A percentile compares a stretch with the other conserved stretches of the same genome.
phyloP scores from a whole-genome alignment of 768 basidiomycete genomes.

The Flagelloscypha sp. region DNA sequence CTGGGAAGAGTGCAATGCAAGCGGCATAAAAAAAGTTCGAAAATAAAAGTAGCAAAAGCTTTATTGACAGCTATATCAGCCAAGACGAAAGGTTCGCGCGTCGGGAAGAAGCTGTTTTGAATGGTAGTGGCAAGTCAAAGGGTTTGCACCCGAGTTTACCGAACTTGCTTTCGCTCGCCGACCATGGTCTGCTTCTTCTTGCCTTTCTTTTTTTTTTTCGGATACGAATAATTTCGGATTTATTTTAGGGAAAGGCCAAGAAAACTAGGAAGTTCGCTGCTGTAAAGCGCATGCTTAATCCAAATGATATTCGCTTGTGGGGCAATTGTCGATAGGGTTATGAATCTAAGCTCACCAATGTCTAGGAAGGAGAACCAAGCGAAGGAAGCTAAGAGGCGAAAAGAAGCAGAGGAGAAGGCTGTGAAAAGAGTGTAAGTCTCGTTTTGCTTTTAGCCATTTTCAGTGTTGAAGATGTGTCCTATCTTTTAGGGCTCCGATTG shows the following conservation, averaged over 20 bases:
- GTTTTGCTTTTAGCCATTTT: background rate
- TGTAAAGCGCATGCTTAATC: constrained; percentile 90
- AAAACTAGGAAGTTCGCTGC: constrained; percentile 93
- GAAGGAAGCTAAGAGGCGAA: constrained; percentile 81
- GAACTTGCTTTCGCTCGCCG: too few species aligned
- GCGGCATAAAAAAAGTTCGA: too few species aligned
- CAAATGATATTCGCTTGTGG: constrained; percentile 87
- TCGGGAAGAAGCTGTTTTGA: too few species aligned
- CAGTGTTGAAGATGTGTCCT: constrained; percentile 5
- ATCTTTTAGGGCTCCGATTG: constrained; percentile 58
- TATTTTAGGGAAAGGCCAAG: constrained; percentile 71
- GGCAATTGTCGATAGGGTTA: constrained; percentile 18
- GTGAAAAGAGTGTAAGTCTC: constrained; percentile 68
- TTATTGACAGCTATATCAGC: too few species aligned
- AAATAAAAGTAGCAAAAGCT: too few species aligned
- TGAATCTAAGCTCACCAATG: constrained; percentile 7
- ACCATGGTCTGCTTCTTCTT: too few species aligned
- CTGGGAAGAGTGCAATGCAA: too few species aligned
- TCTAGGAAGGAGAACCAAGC: constrained; percentile 86
- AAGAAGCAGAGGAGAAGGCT: constrained; percentile 70
- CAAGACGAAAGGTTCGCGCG: too few species aligned
- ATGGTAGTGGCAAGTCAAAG: too few species aligned
- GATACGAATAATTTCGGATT: too few species aligned
- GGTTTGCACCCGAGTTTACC: too few species aligned
- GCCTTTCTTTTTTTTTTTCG: too few species aligned